Percentiles rank a stretch among this genome's conserved stretches.
Conservation (phyloP, 2,329 filamentous ascomycete genomes). For the Sarocladium brachiariae region DNA sequence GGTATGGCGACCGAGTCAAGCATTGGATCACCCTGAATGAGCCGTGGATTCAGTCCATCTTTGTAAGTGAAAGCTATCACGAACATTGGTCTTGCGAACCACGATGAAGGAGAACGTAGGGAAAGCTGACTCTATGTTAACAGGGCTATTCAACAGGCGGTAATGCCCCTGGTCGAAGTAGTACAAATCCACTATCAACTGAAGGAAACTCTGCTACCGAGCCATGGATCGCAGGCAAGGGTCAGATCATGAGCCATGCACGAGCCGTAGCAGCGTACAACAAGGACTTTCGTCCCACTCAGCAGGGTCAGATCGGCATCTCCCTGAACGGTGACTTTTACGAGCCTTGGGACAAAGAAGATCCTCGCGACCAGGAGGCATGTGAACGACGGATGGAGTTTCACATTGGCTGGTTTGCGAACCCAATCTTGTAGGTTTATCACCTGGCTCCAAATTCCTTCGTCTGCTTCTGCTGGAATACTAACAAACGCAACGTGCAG, state of each 20-base stretch:
- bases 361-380: conserved; percentile 21
- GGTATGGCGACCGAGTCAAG: conserved; percentile 34
- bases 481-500: conserved; percentile 10
- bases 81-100: too few species aligned
- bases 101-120: background rate
- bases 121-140: background rate
- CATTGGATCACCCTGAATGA: conserved; percentile 35
- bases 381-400: conserved; percentile 29
- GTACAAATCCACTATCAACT: conserved; percentile 18
- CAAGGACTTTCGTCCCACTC: conserved; percentile 21
- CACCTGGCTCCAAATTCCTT: too few species aligned
- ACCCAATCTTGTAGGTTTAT: conserved; percentile 30
- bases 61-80: conserved; percentile 21
- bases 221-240: conserved; percentile 20
- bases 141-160: conserved; percentile 27
- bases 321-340: conserved; percentile 32
- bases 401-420: conserved; percentile 32
- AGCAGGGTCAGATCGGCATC: conserved; percentile 27
- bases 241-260: conserved; percentile 30
- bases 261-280: conserved; percentile 25
- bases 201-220: conserved; percentile 28
- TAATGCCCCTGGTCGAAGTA: conserved; percentile 27
- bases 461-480: background rate
- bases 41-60: conserved; percentile 30
- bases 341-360: conserved; percentile 26